Evolutionary conservation across 2,329 filamentous ascomycete species (phyloP).

Genomic region (Ceratocystis papillata): DNA sequence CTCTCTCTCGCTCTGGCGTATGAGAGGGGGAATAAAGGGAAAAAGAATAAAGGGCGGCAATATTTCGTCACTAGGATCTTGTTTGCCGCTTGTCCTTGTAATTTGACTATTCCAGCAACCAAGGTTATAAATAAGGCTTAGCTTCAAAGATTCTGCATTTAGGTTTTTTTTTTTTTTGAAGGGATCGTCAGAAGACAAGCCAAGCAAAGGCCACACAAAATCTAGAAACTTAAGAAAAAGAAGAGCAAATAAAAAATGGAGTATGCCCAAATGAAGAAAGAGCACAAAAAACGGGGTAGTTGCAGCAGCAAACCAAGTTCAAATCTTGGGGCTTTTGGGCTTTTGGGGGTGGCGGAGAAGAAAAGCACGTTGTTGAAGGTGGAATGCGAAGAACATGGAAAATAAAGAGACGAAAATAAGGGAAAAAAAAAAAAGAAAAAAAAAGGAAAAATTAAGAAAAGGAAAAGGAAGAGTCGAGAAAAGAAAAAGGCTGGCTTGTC

Average conservation of each 20-base stretch:
- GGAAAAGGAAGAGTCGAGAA: too few relatives aligned
- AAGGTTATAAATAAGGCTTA: too few relatives aligned
- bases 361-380: neutral
- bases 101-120: too few relatives aligned
- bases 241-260: neutral
- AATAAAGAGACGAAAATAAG: neutral
- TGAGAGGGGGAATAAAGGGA: neutral
- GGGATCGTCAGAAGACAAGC: conserved; percentile 7
- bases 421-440: neutral
- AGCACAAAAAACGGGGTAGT: neutral
- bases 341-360: neutral
- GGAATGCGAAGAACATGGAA: neutral
- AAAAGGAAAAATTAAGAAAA: neutral
- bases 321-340: neutral
- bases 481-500: conserved; percentile 4
- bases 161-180: neutral
- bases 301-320: neutral
- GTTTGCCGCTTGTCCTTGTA: neutral
- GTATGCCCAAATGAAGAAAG: neutral
- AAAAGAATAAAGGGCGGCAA: neutral
- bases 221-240: neutral
- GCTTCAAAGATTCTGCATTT: too few relatives aligned
- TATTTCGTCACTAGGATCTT: conserved; percentile 1
- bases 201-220: neutral
- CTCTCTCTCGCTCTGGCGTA: neutral